These are phyloP conservation scores for Rehmannia glutinosa DNA, from an alignment of 257 asterid species.

Conservation along the genomic window DNA sequence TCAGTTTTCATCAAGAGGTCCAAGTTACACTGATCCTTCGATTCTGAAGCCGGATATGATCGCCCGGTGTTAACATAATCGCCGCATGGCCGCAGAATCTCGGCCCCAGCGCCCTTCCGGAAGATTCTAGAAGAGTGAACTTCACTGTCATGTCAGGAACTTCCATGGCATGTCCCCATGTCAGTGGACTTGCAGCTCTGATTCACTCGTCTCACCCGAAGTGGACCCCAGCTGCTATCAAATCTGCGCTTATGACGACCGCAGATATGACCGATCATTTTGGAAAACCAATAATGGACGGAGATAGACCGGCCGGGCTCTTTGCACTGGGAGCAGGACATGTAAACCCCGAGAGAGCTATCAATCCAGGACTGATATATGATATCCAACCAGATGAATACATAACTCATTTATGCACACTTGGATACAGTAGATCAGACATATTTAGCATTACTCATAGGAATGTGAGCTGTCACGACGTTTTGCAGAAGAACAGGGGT, in stretches of 20 bases:
- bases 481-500: constrained; percentile 50
- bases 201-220: constrained; percentile 67
- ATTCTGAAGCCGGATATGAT: constrained; percentile 84
- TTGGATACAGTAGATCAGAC: constrained; percentile 59
- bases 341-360: constrained; percentile 69
- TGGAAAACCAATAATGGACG: constrained; percentile 79
- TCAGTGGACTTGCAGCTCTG: constrained; percentile 75
- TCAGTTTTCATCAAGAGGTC: constrained; percentile 87
- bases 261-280: constrained; percentile 54
- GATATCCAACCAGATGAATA: constrained; percentile 63
- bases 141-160: constrained; percentile 94
- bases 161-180: constrained; percentile 96
- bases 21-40: constrained; percentile 76
- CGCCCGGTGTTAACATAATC: constrained; percentile 90
- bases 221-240: constrained; percentile 81
- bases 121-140: constrained; percentile 82
- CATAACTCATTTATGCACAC: constrained; percentile 63
- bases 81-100: constrained; percentile 96
- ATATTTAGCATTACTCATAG: constrained; percentile 76
- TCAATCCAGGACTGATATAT: constrained; percentile 74
- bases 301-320: constrained; percentile 55
- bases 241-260: constrained; percentile 87
- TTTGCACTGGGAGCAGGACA: constrained; percentile 90
- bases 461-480: constrained; percentile 67
- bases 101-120: constrained; percentile 85